Evolutionary conservation across 1,284 basidiomycete species (phyloP).

Genomic region (Ustilago bromivora): DNA sequence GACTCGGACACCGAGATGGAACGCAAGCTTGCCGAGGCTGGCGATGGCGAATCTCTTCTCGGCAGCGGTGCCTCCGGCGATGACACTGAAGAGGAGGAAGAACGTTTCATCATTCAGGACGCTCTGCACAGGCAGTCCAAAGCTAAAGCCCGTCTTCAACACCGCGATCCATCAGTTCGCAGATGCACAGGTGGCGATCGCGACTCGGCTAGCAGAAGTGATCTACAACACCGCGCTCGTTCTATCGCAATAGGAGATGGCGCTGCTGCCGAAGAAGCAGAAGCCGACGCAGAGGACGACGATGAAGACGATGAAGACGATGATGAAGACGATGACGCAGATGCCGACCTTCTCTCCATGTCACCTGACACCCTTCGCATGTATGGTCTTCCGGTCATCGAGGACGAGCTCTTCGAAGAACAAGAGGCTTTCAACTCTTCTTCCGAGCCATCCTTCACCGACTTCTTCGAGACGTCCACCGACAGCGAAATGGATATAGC

Average conservation of each 20-base stretch:
- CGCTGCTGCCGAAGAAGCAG: constrained; percentile 19
- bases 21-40: constrained; percentile 63
- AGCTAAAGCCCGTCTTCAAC: constrained; percentile 40
- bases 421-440: constrained; percentile 66
- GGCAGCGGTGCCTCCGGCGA: constrained; percentile 65
- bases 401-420: constrained; percentile 65
- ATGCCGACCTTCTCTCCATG: constrained; percentile 52
- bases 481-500: constrained; percentile 48
- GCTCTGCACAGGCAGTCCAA: constrained; percentile 48
- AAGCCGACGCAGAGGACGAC: constrained; percentile 41
- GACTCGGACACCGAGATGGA: constrained; percentile 66
- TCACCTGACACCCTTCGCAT: constrained; percentile 59
- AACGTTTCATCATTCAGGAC: constrained; percentile 66
- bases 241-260: constrained; percentile 31
- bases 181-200: constrained; percentile 35
- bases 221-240: constrained; percentile 44
- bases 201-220: constrained; percentile 38
- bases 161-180: constrained; percentile 37
- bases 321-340: constrained; percentile 36
- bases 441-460: constrained; percentile 68
- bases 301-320: constrained; percentile 43
- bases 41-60: constrained; percentile 67
- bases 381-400: constrained; percentile 54
- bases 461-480: constrained; percentile 65
- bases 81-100: constrained; percentile 63